A percentile compares a stretch with the other conserved stretches of the same genome.
Conservation (phyloP, 345 rosid species). For the Moricandia arvensis region DNA sequence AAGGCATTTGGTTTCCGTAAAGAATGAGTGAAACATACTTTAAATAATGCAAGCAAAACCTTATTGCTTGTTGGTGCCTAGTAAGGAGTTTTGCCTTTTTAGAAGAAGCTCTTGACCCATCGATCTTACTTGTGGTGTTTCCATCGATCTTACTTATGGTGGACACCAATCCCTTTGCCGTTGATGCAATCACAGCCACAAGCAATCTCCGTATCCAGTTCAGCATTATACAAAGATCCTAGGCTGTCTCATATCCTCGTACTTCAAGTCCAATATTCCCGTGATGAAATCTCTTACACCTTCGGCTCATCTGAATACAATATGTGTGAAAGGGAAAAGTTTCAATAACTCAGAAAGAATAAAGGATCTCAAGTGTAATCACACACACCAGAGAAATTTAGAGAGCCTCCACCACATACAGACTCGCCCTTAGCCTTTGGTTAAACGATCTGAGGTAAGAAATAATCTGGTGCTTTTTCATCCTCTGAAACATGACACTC, state of each 20-base stretch:
- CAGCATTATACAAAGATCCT: background rate
- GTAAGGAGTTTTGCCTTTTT: too few species aligned
- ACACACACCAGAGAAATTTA: conserved; percentile 1
- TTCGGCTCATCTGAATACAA: background rate
- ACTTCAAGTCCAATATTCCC: background rate
- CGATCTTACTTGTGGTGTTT: too few species aligned
- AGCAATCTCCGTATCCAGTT: background rate
- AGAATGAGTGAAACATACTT: background rate
- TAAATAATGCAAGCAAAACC: background rate
- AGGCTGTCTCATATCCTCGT: background rate
- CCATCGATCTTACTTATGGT: too few species aligned
- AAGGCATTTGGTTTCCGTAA: background rate
- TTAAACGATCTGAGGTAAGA: conserved; percentile 59
- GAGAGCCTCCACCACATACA: too few species aligned
- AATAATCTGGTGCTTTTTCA: background rate
- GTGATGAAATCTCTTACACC: background rate
- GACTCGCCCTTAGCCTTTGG: background rate
- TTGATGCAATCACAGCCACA: background rate
- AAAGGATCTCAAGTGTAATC: background rate
- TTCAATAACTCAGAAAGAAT: background rate
- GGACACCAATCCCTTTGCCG: too few species aligned
- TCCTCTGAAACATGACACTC: conserved; percentile 43
- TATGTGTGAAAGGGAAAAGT: background rate
- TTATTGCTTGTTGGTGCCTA: too few species aligned
- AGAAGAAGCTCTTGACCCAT: background rate